Evolutionary conservation across 2,329 filamentous ascomycete species (phyloP), one percentile per base, ranked within the genome.

Genomic region (Alternaria burnsii): DNA sequence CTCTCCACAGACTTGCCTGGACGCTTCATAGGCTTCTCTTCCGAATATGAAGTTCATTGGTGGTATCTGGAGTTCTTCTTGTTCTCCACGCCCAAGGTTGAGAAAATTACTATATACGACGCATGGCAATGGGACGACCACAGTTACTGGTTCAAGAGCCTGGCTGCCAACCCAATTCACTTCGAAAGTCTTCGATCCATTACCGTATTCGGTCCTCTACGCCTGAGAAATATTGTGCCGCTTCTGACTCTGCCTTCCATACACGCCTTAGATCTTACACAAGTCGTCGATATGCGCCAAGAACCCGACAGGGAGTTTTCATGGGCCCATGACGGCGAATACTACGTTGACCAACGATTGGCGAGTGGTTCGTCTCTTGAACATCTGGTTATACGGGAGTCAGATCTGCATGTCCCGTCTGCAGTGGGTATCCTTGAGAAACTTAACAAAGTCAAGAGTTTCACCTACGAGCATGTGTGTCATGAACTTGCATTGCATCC

Each of bases 61-160:
- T 63, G 61, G 61, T 66, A 61, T 48, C 58, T 66, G 20, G 63
- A 66, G 16, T 59, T 59, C 43, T 66, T 63, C 16, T 22, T 66
- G 8, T 34, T 60, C 9, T 63, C 59, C 24, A 36, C 55, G 12
- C 63, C 61, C 14, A 59, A 50, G 4, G 54, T 63, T 14, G 41
- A 57, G 24, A 42, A 20, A 3, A 30, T 65, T 9, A 5, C 38
- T 5, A 38, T 65, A 14, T 22, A 38, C 30, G 56, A 62, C 18
- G 30, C 40, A 18, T 62, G 56, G 59, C 40, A 48, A 7, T 65
- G 62, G 62, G 47, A 65, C 16, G 44, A 59, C 8, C 48, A 58
- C n/a, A 42, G 9, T 10, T 63, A 58, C 42, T 65, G 63, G 63
- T 65, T 61, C 24, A 32, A 46, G 7, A 54, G 16, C 12, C 6